phyloP scores from a whole-genome alignment of 106 monocot species.

The Allium cepa region DNA sequence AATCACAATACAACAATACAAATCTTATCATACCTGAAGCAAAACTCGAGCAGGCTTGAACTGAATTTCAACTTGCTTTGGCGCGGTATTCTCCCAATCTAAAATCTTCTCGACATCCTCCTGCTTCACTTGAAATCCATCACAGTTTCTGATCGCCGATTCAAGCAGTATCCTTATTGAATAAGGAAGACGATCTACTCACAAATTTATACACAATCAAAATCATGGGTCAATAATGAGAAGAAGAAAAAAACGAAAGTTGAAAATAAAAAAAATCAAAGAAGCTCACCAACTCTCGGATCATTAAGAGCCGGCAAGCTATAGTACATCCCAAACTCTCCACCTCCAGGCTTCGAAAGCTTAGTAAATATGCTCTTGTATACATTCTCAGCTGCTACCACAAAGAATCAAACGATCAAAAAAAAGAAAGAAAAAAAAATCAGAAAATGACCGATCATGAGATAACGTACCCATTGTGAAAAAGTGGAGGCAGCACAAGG shows the following conservation, averaged over 20 bases:
- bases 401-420: neutral
- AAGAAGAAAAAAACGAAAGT: neutral
- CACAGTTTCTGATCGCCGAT: conserved; percentile 91
- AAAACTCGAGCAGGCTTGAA: conserved; percentile 98
- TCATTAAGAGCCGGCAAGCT: conserved; percentile 64
- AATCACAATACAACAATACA: too few species aligned
- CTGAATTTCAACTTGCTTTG: conserved; percentile 78
- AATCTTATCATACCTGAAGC: conserved; percentile 51
- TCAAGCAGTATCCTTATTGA: conserved; percentile 84
- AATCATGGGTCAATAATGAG: neutral
- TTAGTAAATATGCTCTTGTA: conserved; percentile 42
- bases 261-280: too few species aligned
- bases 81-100: conserved; percentile 90
- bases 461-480: neutral
- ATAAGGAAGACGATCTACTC: conserved; percentile 75
- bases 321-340: conserved; percentile 62
- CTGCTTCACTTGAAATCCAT: conserved; percentile 80
- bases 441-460: neutral
- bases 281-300: conserved; percentile 49
- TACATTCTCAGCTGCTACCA: conserved; percentile 24
- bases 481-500: neutral
- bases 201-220: too few species aligned
- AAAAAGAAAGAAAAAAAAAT: neutral
- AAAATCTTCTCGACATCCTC: conserved; percentile 92
- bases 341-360: conserved; percentile 54